Evolutionary conservation across 1,284 basidiomycete species (phyloP), one percentile per base, ranked within the genome.

Genomic region (Trichosporon coremiiforme): DNA sequence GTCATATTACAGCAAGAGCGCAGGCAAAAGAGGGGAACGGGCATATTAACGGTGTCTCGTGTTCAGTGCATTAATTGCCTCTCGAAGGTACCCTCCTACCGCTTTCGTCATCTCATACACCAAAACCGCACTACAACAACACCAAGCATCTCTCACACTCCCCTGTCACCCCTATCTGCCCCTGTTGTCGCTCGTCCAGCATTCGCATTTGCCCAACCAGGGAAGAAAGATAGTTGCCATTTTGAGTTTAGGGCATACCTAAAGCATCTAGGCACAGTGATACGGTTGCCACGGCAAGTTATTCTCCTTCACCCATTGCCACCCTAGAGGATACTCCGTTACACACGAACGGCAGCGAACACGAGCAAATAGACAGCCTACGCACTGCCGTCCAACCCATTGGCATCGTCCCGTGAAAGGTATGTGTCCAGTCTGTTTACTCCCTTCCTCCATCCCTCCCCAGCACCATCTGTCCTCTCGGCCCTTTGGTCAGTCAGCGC

Each of bases 201-300:
- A 9, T 5, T 31, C 31, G 57, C 31, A 33, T 60, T 31, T n/a
- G 57, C 57, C 57, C 31, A 60, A 60, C 57, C 57, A 31, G 57
- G 57, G 57, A 60, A 33, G 57, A 60, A 31, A 31, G 57, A 60
- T 60, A 60, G 57, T 60, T 60, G 57, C 57, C 57, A 17, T 60
- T 60, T 60, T 60, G 57, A 60, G 57, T 60, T 60, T 60, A 60
- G 57, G 57, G 57, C 57, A 60, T 60, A 60, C 29, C 57, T 60
- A 31, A 33, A 60, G 57, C 57, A 60, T 31, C 57, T 33, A 60
- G 57, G 57, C 57, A 60, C 57, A 60, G 31, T 31, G 57, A 60
- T 60, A 31, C 57, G 57, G 29, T 60, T 33, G 55, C 57, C 57
- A 33, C 31, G 29, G 35, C 57, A 60, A 60, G 55, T 29, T 33